Percentiles rank a stretch among this genome's conserved stretches.
These are phyloP conservation scores for Sclerotiophoma versabilis DNA, from an alignment of 2,329 filamentous ascomycete species.

Conservation along the genomic window DNA sequence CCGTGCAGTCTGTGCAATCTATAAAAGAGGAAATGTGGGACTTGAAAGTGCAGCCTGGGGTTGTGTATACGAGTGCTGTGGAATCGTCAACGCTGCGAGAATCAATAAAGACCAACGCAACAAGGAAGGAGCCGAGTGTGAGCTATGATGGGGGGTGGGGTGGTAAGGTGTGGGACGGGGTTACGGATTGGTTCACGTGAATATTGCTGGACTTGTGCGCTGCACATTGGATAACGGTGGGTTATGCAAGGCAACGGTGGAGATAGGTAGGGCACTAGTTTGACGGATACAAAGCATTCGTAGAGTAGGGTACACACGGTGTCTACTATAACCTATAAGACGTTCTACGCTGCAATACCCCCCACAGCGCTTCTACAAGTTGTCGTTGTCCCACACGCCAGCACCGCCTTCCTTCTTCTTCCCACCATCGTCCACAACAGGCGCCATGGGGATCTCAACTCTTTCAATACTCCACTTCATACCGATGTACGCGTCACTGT, in stretches of 20 bases:
- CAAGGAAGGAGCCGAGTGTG: not conserved
- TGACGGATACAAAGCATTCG: not conserved
- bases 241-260: not conserved
- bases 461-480: constrained; percentile 68
- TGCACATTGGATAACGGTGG: too few species aligned
- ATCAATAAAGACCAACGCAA: constrained; percentile 3
- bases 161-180: constrained; percentile 20
- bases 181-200: constrained; percentile 21
- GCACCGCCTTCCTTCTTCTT: constrained; percentile 35
- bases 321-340: not conserved
- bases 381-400: constrained; percentile 15
- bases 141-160: constrained; percentile 1
- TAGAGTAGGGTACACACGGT: not conserved
- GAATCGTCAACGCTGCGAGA: constrained; percentile 31
- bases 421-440: constrained; percentile 36
- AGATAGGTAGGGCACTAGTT: not conserved
- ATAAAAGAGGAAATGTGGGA: not conserved
- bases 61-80: constrained; percentile 8
- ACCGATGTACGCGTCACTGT: constrained; percentile 88
- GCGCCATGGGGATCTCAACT: constrained; percentile 58
- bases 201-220: not conserved
- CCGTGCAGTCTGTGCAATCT: not conserved
- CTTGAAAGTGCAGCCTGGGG: not conserved
- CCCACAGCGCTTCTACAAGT: not conserved
- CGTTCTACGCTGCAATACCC: not conserved